phyloP scores from a whole-genome alignment of 1,139 yeast genomes.

The Lodderomyces jiufengensis region DNA sequence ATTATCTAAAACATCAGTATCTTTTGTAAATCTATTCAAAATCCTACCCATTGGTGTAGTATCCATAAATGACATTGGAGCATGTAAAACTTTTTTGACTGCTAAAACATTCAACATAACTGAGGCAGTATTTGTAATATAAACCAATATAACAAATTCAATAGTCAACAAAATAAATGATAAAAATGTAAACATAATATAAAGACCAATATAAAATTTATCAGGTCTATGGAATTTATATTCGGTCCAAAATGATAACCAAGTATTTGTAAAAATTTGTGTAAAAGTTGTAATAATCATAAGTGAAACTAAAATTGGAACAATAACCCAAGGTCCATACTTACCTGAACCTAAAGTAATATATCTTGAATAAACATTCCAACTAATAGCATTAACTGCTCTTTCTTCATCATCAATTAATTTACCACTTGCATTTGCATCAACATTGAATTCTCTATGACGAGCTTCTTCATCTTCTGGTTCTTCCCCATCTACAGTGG shows the following conservation, averaged over 20 bases:
- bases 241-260: slow-evolving; percentile 84
- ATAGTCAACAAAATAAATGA: slow-evolving; percentile 32
- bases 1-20: slow-evolving; percentile 46
- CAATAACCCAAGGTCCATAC: slow-evolving; percentile 22
- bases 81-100: slow-evolving; percentile 52
- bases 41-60: slow-evolving; percentile 46
- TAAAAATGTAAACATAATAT: slow-evolving; percentile 53
- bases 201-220: slow-evolving; percentile 69
- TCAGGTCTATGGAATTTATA: slow-evolving; percentile 45
- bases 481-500: slow-evolving; percentile 9
- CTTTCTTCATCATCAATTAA: slow-evolving; percentile 29
- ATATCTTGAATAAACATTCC: slow-evolving; percentile 38
- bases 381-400: slow-evolving; percentile 40
- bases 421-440: slow-evolving; percentile 28
- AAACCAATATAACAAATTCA: slow-evolving; percentile 48
- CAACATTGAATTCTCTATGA: slow-evolving; percentile 19
- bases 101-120: slow-evolving; percentile 47
- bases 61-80: slow-evolving; percentile 46
- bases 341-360: slow-evolving; percentile 56
- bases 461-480: slow-evolving; percentile 20
- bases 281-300: slow-evolving; percentile 52
- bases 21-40: slow-evolving; percentile 54
- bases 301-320: slow-evolving; percentile 22
- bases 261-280: slow-evolving; percentile 65
- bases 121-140: slow-evolving; percentile 49